Evolutionary conservation across 73 alveolate genomes (phyloP).

Genomic region (Blepharisma japonicum): DNA sequence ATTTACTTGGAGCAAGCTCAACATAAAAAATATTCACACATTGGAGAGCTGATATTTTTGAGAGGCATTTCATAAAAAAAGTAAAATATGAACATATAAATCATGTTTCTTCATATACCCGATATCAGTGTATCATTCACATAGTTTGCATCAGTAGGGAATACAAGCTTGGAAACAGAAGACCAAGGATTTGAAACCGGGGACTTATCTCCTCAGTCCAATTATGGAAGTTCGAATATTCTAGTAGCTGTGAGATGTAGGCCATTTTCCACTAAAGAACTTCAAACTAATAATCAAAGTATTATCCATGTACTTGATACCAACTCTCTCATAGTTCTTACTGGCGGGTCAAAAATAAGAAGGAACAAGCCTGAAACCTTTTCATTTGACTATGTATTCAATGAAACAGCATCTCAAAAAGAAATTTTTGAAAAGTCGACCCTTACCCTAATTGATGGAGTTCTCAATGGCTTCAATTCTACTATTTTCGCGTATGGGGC

Average conservation of each 20-base stretch:
- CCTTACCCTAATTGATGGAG: slow-evolving; percentile 87
- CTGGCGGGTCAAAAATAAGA: slow-evolving; percentile 71
- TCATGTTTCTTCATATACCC: too few relatives aligned
- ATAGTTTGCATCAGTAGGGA: too few relatives aligned
- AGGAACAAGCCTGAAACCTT: slow-evolving; percentile 92
- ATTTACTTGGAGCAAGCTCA: too few relatives aligned
- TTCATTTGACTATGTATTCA: slow-evolving; percentile 97
- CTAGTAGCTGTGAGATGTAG: slow-evolving; percentile 76
- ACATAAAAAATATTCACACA: too few relatives aligned
- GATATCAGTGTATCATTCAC: too few relatives aligned
- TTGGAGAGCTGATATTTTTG: too few relatives aligned
- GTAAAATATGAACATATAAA: too few relatives aligned
- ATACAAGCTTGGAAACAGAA: too few relatives aligned
- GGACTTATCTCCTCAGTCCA: too few relatives aligned
- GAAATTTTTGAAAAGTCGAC: slow-evolving; percentile 89
- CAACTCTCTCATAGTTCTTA: slow-evolving; percentile 51
- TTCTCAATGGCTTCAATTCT: slow-evolving; percentile 92
- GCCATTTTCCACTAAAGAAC: slow-evolving; percentile 71
- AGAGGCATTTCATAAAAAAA: too few relatives aligned
- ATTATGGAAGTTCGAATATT: slow-evolving; percentile 44
- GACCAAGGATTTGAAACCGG: too few relatives aligned
- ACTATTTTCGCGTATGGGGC: slow-evolving; percentile 99
- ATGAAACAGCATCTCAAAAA: slow-evolving; percentile 72
- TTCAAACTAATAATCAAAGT: background rate
- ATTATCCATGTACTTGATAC: slow-evolving; percentile 46